Evolutionary conservation across 208 protist genomes (phyloP).

Genomic region (Acanthamoeba healyi): DNA sequence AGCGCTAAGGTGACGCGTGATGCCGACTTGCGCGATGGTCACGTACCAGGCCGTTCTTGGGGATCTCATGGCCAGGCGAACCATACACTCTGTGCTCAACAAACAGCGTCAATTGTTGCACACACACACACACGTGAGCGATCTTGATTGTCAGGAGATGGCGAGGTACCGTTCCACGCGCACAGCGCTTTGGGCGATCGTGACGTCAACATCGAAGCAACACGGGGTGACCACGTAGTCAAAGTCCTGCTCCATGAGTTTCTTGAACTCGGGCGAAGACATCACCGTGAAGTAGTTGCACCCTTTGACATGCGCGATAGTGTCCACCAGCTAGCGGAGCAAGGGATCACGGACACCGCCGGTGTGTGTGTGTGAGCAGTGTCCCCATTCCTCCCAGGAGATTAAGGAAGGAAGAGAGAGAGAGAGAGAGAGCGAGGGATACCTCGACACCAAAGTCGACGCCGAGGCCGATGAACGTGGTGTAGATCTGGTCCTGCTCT

Average conservation of each 20-base stretch:
- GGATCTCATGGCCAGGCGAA: background rate
- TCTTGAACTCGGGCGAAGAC: background rate
- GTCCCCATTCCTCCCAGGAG: no score
- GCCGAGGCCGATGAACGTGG: conserved; percentile 2
- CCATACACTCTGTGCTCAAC: background rate
- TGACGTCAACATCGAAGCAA: background rate
- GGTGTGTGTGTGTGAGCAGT: no score
- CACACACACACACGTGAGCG: background rate
- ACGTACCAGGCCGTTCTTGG: background rate
- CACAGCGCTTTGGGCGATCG: background rate
- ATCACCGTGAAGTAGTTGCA: background rate
- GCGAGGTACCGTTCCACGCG: background rate
- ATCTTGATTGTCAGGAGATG: no score
- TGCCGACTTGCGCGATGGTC: background rate
- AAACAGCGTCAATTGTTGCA: no score
- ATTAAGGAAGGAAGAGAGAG: background rate
- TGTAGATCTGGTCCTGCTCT: background rate
- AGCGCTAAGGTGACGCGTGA: no score
- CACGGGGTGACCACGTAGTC: background rate
- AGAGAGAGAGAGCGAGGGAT: background rate
- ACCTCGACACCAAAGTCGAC: background rate
- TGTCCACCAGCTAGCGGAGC: background rate
- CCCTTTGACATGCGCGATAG: background rate
- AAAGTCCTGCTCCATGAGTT: background rate
- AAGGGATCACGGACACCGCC: background rate